phyloP scores from a whole-genome alignment of 2,329 filamentous ascomycete genomes.

The Fusarium sp. region DNA sequence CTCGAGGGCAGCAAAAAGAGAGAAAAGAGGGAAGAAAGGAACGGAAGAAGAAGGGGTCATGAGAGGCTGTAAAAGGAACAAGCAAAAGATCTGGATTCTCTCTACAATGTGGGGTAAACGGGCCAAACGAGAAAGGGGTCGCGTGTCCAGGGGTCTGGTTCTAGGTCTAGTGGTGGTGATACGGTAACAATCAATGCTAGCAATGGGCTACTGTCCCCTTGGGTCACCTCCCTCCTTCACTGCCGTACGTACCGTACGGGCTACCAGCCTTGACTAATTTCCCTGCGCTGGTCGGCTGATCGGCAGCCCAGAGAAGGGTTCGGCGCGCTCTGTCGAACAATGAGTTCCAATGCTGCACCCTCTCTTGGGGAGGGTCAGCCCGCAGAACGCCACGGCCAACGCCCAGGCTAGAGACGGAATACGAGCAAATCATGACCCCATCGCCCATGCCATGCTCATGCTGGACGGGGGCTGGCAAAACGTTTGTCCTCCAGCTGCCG shows the following conservation, averaged over 20 bases:
- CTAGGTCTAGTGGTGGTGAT: background rate
- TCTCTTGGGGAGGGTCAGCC: background rate
- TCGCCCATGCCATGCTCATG: background rate
- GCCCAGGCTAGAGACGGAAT: constrained; percentile 1
- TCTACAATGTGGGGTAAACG: constrained; percentile 35
- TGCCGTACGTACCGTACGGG: background rate
- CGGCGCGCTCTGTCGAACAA: background rate
- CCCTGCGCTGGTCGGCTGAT: constrained; percentile 1
- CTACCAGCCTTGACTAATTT: background rate
- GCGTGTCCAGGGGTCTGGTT: constrained; percentile 32
- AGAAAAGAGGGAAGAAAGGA: constrained; percentile 9
- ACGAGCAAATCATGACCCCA: constrained; percentile 2
- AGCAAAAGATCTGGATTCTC: constrained; percentile 17
- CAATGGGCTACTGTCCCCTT: too few relatives aligned
- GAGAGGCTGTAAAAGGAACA: background rate
- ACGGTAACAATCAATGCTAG: background rate
- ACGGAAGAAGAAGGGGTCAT: constrained; percentile 7
- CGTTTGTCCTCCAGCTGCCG: background rate
- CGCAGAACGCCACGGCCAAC: background rate
- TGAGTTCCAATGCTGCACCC: background rate
- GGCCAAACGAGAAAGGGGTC: constrained; percentile 42
- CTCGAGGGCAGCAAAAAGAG: background rate
- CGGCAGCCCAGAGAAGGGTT: background rate
- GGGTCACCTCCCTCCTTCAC: background rate
- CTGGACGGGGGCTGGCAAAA: background rate